A percentile compares a stretch with the other conserved stretches of the same genome.
phyloP scores from a whole-genome alignment of 495 filamentous ascomycete species.

The Xylaria longipes region DNA sequence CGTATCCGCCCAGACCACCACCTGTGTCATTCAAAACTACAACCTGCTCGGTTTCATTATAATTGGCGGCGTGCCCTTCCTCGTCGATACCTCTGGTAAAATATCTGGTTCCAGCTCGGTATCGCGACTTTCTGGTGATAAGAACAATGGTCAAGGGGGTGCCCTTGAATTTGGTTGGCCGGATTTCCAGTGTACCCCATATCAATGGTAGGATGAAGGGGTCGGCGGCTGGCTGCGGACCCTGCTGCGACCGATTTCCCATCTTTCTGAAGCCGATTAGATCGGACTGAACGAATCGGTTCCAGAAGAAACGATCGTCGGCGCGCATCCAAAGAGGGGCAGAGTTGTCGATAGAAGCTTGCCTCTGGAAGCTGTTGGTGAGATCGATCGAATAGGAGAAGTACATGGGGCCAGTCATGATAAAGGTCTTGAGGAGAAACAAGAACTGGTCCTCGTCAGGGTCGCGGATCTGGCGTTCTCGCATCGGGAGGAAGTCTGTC shows the following conservation, averaged over 20 bases:
- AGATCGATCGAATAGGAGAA: constrained; percentile 96
- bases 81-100: constrained; percentile 94
- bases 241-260: constrained; percentile 60
- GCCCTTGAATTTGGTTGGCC: constrained; percentile 77
- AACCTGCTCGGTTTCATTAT: constrained; percentile 96
- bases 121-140: constrained; percentile 84
- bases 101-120: constrained; percentile 89
- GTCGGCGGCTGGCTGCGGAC: constrained; percentile 77
- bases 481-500: constrained; percentile 92
- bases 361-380: constrained; percentile 93
- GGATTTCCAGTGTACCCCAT: constrained; percentile 91
- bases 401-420: constrained; percentile 90
- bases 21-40: constrained; percentile 83
- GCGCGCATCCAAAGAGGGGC: constrained; percentile 88
- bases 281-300: constrained; percentile 87
- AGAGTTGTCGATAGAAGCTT: constrained; percentile 70
- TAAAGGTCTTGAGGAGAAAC: constrained; percentile 72
- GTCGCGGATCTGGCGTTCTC: constrained; percentile 89
- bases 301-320: constrained; percentile 99
- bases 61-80: constrained; percentile 92
- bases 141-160: constrained; percentile 84
- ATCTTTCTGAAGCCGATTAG: constrained; percentile 80
- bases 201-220: constrained; percentile 95
- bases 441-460: constrained; percentile 92
- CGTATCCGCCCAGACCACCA: constrained; percentile 76